Conservation (phyloP, 805 yeast species). For the Candida taoyuanica region DNA sequence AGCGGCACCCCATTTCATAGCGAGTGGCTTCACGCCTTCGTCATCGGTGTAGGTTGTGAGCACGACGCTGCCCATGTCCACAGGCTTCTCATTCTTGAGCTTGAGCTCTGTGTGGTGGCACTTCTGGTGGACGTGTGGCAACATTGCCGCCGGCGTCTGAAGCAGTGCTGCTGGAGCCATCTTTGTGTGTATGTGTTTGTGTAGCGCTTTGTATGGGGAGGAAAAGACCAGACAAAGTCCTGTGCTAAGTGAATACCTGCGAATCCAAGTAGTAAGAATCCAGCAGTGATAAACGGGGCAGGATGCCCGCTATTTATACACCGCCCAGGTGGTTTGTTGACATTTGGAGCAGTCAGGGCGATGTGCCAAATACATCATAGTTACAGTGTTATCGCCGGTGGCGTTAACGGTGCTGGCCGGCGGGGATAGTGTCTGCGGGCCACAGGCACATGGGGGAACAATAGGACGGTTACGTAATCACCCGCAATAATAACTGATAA, state of each 20-base stretch:
- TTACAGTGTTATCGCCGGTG: background rate
- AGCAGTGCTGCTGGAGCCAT: slow-evolving; percentile 29
- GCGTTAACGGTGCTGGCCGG: background rate
- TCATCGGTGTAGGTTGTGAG: slow-evolving; percentile 54
- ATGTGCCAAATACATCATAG: background rate
- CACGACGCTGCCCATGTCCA: slow-evolving; percentile 29
- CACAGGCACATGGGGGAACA: background rate
- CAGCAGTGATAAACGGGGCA: background rate
- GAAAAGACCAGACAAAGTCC: too few relatives aligned
- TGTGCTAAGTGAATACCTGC: too few relatives aligned
- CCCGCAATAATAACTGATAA: too few relatives aligned
- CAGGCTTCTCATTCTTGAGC: slow-evolving; percentile 19
- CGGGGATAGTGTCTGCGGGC: background rate
- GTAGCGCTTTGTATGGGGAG: background rate
- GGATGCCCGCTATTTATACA: background rate
- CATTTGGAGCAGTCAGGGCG: background rate
- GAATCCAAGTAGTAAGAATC: background rate
- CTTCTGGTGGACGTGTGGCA: slow-evolving; percentile 10
- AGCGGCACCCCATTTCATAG: slow-evolving; percentile 48
- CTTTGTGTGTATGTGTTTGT: too few relatives aligned
- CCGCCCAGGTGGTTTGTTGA: background rate
- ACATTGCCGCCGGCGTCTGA: slow-evolving; percentile 2
- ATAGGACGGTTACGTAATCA: background rate
- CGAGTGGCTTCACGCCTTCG: slow-evolving; percentile 42
- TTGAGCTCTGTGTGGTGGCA: slow-evolving; percentile 15